Base-by-base conservation (phyloP, 768 basidiomycete species). In the Saitozyma sp. region DNA sequence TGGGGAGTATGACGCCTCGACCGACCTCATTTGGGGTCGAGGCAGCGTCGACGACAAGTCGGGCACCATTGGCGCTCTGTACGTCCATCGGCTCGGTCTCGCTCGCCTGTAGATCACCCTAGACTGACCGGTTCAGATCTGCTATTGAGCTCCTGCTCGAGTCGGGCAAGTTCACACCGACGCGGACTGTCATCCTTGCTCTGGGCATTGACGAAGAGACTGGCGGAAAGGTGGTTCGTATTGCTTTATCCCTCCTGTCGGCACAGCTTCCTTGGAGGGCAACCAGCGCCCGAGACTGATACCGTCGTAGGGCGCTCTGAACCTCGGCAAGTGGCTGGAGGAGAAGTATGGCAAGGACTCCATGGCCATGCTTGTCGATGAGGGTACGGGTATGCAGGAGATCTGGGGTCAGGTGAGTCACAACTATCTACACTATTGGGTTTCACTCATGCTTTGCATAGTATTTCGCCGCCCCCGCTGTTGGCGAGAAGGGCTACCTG, bases 191-290 rank as follows among this genome's bases (percentile, higher is more conserved):
- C 37, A 69, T 76, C 19, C 53, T 78, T 14, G 74, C 72, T 5
- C 62, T 70, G 16, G 76, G 76, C 9, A 70, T 69, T 39, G 77
- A 78, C 50, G 77, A 78, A 57, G 77, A 78, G 58, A 65, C 69
- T 13, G 65, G 65, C 20, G 77, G 77, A 56, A 71, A 71, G 66
- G 71, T 75, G 60, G 74, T 75, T 62, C 69, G 69, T 69, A 19
- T 54, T 53, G 58, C 40, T 20, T 16, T 29, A 40, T 84, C 79
- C 62, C 29, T 29, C 29, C 29, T 29, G 63, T 57, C 9, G 48
- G 6, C 38, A 13, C 20, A 50, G 61, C 17, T 16, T 16, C 20
- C 7, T 39, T 11, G 29, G 19, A 1, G 14, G 16, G 11, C 19
- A 17, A 20, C n/a, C 8, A 48, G 13, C 45, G 48, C 50, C 50